Base-by-base conservation (phyloP, 148 eudicot species). In the Hydrangea macrophylla region DNA sequence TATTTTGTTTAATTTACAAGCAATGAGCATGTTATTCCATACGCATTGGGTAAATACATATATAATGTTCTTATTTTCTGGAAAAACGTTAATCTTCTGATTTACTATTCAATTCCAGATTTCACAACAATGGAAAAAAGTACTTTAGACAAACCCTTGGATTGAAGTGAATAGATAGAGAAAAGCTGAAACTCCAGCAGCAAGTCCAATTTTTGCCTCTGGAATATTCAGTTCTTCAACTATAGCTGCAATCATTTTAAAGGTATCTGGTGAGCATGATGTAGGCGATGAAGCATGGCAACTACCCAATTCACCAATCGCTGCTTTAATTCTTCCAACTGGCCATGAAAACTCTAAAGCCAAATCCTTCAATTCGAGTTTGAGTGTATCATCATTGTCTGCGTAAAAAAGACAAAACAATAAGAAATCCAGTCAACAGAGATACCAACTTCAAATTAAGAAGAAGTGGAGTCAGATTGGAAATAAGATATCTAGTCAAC, bases 261-360 rank as follows among this genome's bases (percentile, higher is more conserved):
- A 57, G 30, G 75, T 79, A 72, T 87, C 89, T 15, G 71, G 39
- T 32, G 93, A 83, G 75, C 99, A 90, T 53, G 96, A 69, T 68
- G 70, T 64, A 32, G 97, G 97, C 53, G 85, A 70, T 28, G 86
- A 83, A 68, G 86, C 82, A 58, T 12, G 61, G 30, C 70, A 70
- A 40, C 70, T 62, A 57, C 73, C 80, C 72, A 79, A 68, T 44
- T 76, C 81, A 33, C 90, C 75, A 17, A 88, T 76, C 26, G 75
- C 83, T 80, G 79, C 88, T 76, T 69, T 82, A 32, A 94, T 69
- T 72, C 75, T 86, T 57, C 64, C 86, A 71, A 91, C 75, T 7
- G 92, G 78, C 99, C 97, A 94, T 1, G 91, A 90, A 69, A 94
- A 88, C 45, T 90, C 92, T 63, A 94, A 78, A 27, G 27, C 82